Evolutionary conservation across 2,329 filamentous ascomycete genomes (phyloP).

Genomic region (Fusarium caatingaense): DNA sequence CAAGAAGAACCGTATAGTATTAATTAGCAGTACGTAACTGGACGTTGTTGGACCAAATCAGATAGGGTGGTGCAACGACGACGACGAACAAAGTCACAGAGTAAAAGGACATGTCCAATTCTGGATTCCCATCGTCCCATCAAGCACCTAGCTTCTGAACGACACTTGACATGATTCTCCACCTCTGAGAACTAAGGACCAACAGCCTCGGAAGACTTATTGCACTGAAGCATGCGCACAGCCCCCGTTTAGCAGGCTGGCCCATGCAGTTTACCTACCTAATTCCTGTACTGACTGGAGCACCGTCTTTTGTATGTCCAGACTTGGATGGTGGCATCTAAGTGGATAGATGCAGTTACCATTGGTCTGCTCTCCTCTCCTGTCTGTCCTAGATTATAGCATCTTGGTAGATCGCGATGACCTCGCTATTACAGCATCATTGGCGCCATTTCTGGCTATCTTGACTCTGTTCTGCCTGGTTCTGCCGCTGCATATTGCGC

Average conservation of each 20-base stretch:
- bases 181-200: slow-evolving; percentile 35
- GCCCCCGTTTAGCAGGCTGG: slow-evolving; percentile 27
- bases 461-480: slow-evolving; percentile 4
- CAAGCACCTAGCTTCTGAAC: background rate
- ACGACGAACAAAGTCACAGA: slow-evolving; percentile 1
- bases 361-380: background rate
- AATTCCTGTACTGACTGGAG: background rate
- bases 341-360: background rate
- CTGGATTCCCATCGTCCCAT: slow-evolving; percentile 33
- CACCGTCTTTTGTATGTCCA: background rate
- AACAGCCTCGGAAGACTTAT: slow-evolving; percentile 30
- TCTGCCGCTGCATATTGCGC: background rate
- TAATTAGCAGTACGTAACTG: background rate
- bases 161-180: slow-evolving; percentile 22
- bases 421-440: background rate
- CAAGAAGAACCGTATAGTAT: background rate
- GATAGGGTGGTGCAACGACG: slow-evolving; percentile 12
- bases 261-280: slow-evolving; percentile 21
- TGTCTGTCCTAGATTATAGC: background rate
- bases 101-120: slow-evolving; percentile 3
- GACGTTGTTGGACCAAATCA: background rate
- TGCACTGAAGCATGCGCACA: slow-evolving; percentile 24
- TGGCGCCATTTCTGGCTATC: background rate
- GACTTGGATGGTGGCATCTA: background rate
- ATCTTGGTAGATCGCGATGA: slow-evolving; percentile 4